Percentiles rank a stretch among this genome's conserved stretches.
Evolutionary conservation across 768 basidiomycete genomes (phyloP).

Genomic region (Mycena polygramma): DNA sequence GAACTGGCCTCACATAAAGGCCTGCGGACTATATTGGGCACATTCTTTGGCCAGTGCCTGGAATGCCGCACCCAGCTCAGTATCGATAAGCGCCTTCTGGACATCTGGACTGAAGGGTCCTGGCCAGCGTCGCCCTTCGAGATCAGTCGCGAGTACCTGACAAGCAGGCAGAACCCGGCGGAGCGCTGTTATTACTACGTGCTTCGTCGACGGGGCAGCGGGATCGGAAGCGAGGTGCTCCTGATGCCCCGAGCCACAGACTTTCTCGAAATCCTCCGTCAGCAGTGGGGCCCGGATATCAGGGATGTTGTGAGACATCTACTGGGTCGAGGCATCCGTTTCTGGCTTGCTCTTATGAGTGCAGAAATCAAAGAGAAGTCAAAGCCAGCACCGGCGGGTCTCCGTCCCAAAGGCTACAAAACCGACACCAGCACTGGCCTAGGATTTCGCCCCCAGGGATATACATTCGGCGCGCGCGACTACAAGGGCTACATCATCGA

Average conservation of each 20-base stretch:
- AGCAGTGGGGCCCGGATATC: constrained; percentile 12
- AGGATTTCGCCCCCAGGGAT: not conserved
- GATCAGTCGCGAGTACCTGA: not conserved
- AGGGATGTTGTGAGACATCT: not conserved
- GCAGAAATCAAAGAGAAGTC: not conserved
- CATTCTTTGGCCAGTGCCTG: constrained; percentile 1
- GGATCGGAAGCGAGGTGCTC: not conserved
- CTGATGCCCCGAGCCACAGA: constrained; percentile 1
- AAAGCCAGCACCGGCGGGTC: not conserved
- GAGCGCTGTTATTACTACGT: not conserved
- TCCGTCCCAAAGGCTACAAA: not conserved
- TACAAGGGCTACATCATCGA: not conserved
- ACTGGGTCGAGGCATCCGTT: not conserved
- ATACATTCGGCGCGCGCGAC: not conserved
- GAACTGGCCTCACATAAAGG: not conserved
- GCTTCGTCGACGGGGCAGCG: not conserved
- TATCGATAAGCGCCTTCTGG: not conserved
- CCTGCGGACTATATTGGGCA: not conserved
- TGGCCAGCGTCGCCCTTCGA: not conserved
- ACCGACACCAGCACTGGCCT: constrained; percentile 3
- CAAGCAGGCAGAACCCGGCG: not conserved
- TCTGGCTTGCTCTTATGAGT: not conserved
- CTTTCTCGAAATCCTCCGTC: constrained; percentile 1
- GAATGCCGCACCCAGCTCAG: not conserved
- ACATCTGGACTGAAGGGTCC: not conserved